Conservation (phyloP, 108 stramenopile species). For the Stephanodiscus minutulus region DNA sequence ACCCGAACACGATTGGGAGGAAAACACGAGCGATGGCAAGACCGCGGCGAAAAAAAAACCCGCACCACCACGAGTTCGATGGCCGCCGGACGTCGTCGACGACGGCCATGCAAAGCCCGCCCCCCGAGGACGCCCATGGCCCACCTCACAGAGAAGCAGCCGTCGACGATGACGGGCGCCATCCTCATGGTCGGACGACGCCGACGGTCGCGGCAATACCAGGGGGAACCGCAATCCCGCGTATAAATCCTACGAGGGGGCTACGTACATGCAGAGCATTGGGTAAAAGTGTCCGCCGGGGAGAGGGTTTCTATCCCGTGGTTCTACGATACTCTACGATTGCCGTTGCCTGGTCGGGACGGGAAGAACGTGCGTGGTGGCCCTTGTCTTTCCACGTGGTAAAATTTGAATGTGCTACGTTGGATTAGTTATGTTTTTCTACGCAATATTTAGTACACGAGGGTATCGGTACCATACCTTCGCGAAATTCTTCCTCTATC, state of each 20-base stretch:
- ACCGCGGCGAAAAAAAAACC: not conserved
- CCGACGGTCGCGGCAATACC: not conserved
- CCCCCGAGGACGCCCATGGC: constrained; percentile 1
- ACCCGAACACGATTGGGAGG: constrained; percentile 5
- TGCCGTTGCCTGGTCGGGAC: too few species aligned
- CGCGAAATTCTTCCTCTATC: too few species aligned
- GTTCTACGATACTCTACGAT: too few species aligned
- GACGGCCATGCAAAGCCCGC: too few species aligned
- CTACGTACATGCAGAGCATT: constrained; percentile 4
- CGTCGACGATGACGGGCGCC: not conserved
- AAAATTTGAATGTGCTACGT: too few species aligned
- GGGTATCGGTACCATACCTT: too few species aligned
- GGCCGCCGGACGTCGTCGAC: not conserved
- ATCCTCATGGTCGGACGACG: not conserved
- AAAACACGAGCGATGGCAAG: constrained; percentile 34
- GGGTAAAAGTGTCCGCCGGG: constrained; percentile 3
- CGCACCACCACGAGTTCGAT: not conserved
- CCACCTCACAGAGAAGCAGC: not conserved
- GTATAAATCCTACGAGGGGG: not conserved
- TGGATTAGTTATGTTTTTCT: too few species aligned
- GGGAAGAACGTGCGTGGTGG: too few species aligned
- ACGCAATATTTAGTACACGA: too few species aligned
- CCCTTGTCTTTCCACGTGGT: too few species aligned
- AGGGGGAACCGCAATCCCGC: not conserved
- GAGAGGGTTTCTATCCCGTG: too few species aligned